These are phyloP conservation scores for Kalmanozyma brasiliensis DNA, from an alignment of 1,284 basidiomycete genomes.

Conservation along the genomic window DNA sequence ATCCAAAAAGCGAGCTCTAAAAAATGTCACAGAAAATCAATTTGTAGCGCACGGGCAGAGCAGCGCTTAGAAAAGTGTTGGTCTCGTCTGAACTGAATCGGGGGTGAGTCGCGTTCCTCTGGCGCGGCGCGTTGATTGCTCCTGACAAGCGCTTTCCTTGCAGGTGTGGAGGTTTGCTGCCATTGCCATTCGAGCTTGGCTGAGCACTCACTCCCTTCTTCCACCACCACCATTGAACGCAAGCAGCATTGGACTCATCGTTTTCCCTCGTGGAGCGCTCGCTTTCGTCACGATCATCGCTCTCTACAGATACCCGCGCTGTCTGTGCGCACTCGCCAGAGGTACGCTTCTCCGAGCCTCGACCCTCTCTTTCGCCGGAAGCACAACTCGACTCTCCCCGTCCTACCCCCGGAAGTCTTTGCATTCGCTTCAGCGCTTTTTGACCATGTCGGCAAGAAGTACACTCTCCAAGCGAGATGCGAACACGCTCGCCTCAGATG, in stretches of 20 bases:
- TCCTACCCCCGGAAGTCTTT: background rate
- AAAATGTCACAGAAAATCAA: constrained; percentile 3
- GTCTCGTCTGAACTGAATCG: constrained; percentile 1
- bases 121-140: constrained; percentile 8
- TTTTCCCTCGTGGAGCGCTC: background rate
- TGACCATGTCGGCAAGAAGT: constrained; percentile 17
- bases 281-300: background rate
- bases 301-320: constrained; percentile 3
- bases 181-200: background rate
- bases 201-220: background rate
- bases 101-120: no score
- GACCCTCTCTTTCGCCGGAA: background rate
- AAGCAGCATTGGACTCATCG: background rate
- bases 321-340: constrained; percentile 4
- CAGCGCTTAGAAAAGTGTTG: constrained; percentile 4
- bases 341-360: background rate
- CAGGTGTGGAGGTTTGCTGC: background rate
- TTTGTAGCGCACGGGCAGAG: background rate
- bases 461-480: constrained; percentile 32
- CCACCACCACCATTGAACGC: background rate
- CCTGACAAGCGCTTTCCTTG: no score
- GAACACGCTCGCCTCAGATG: constrained; percentile 18
- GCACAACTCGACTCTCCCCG: background rate
- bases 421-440: background rate
- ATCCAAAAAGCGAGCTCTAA: background rate